Evolutionary conservation across 805 yeast species (phyloP), one percentile per base, ranked within the genome.

Genomic region (Danielozyma ontarioensis): DNA sequence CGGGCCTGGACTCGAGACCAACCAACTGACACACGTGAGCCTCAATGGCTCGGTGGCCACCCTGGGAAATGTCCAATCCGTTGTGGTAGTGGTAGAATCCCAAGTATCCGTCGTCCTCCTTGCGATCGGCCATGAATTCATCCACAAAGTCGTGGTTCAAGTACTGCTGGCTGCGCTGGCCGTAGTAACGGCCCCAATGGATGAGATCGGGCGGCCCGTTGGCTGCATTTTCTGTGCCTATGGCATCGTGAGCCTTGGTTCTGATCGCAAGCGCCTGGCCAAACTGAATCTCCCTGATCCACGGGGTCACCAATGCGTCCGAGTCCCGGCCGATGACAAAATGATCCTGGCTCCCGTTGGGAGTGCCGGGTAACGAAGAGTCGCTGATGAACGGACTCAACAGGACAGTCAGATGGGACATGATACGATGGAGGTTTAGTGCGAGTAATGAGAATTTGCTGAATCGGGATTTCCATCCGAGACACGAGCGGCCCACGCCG

Each of bases 81-180:
- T 65, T 64, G 22, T 51, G 56, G 37, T 45, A 62, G 42, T 65
- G 70, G 40, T 57, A 65, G 38, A 42, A 53, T 0, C 70, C 72
- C 4, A 62, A 48, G 40, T 62, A 64, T 4, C 67, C 68, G 29
- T 64, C 71, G 25, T 58, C 66, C 18, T 53, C 55, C 31, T 48
- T 50, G 12, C 23, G 16, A 18, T 31, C 36, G 3, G 36, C 37
- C 23, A 17, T 18, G 13, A 19, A 17, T 4, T 41, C 42, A 6
- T 24, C 26, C 13, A 40, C 41, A 36, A 63, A 64, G 23, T 58
- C 59, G 35, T 59, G 51, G 26, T 47, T 41, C 21, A 42, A 37
- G 38, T 49, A 61, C 19, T 42, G 49, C 6, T 53, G 42, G 12
- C 60, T 51, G 23, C 55, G 41, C 8, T 55, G 42, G 2, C 69